Base-by-base conservation (phyloP, 805 yeast species). In the Saccharomyces kudriavzevii region DNA sequence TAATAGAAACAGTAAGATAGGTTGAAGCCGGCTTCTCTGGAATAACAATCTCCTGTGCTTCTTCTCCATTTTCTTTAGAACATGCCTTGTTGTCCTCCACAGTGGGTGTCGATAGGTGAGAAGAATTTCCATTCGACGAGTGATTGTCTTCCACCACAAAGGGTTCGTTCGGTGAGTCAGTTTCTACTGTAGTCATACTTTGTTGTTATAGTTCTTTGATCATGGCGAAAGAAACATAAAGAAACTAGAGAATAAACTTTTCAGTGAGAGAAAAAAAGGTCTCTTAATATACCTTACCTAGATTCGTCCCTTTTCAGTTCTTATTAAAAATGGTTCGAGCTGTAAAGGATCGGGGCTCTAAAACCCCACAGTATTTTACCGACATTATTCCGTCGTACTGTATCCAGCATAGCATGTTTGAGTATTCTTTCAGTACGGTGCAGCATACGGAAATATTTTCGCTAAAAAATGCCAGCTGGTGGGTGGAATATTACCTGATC, bases 1-100 rank as follows among this genome's bases (percentile, higher is more conserved):
- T 58, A 52, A 64, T 55, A 28, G 62, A 63, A 40, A 72, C 71
- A 27, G 69, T 58, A 17, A 65, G 24, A 59, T 70, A 73, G 14
- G 72, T 70, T n/a, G 70, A 63, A 25, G 63, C 63, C 25, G 73
- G 70, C 35, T 30, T 30, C 17, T 30, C 35, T 30, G 35, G 35
- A 8, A 30, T 4, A 3, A 30, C 17, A 30, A 30, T 13, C 17
- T 30, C 35, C 35, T 30, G 8, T 30, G 35, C 35, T 1, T 30
- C 35, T 30, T 30, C 35, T 8, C 35, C 35, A 30, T 13, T 30
- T 4, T 5, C 5, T 3, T 30, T 17, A 14, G 35, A 30, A 30
- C 13, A 30, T 2, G n/a, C 35, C 35, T 30, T 30, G 35, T 30
- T 30, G 2, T 30, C 35, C 35, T 30, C 35, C 35, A 13, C 35